Evolutionary conservation across 495 filamentous ascomycete species (phyloP), one percentile per base, ranked within the genome.

Genomic region (Neurospora intermedia): DNA sequence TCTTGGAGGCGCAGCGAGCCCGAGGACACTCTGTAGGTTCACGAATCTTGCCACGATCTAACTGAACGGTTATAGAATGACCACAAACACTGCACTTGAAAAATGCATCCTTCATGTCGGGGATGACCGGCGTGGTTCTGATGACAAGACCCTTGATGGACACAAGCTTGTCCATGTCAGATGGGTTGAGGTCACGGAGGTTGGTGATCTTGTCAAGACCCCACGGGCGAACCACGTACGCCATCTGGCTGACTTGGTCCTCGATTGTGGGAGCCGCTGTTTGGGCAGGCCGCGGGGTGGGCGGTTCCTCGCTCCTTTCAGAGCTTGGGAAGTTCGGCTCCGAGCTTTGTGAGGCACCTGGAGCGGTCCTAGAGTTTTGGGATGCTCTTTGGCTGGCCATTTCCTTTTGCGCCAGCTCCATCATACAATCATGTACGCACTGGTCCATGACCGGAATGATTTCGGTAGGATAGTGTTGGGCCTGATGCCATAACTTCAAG

Each of bases 371-470:
- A 31, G 54, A 62, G 23, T 16, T 27, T 23, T 62, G 54, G 6
- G 54, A 62, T 1, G 85, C 80, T 73, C 91, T 87, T 76, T 92
- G 82, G 70, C 88, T 88, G 11, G 89, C 87, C 92, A 94, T 92
- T 77, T 93, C 90, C 72, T 91, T 91, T 70, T 91, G 87, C 8
- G 96, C 92, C 71, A 97, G 85, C 77, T 97, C 94, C 59, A 97
- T 89, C 91, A 98, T 96, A 23, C 91, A 86, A 82, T 99, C 94
- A 79, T 97, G 96, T 70, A 98, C 88, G 27, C 88, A 88, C 78
- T 95, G 93, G 85, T 99, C 96, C 92, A 99, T 97, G 69, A 99
- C 85, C 2, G 94, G 94, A 73, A 99, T 91, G 71, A 98, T 94
- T 85, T 99, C 96, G 76, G 93, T 92, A 0, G 96, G 96, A 77